Evolutionary conservation across 2,329 filamentous ascomycete species (phyloP).

Genomic region (Fragosphaeria purpurea): DNA sequence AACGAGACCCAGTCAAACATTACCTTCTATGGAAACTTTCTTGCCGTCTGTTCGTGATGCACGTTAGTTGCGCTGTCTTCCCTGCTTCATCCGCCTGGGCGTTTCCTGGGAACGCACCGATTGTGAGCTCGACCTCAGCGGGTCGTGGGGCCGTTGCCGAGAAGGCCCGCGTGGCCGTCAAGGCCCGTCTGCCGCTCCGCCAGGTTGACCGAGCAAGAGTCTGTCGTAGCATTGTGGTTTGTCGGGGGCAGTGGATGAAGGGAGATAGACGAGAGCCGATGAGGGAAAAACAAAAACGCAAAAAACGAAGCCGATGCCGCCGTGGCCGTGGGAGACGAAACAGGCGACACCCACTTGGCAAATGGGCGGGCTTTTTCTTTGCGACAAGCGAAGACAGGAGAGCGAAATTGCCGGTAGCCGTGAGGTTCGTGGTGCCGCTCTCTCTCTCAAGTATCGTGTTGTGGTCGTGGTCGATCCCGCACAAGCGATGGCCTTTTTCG

Average conservation of each 20-base stretch:
- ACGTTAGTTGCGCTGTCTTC: not conserved
- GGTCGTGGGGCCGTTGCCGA: constrained; percentile 66
- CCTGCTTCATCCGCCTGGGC: too few species aligned
- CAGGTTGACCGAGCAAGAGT: constrained; percentile 58
- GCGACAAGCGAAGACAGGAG: not conserved
- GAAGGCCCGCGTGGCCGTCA: constrained; percentile 65
- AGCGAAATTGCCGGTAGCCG: not conserved
- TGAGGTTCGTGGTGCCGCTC: not conserved
- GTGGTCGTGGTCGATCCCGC: constrained; percentile 1
- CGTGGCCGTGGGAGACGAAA: constrained; percentile 1
- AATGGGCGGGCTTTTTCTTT: not conserved
- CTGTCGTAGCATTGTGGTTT: constrained; percentile 56
- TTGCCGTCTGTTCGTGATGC: constrained; percentile 66
- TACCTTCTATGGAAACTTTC: constrained; percentile 97
- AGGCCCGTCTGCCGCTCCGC: constrained; percentile 50
- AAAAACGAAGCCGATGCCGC: not conserved
- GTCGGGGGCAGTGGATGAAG: constrained; percentile 12
- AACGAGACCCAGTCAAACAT: constrained; percentile 3
- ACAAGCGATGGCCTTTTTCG: constrained; percentile 8
- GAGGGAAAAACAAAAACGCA: constrained; percentile 2
- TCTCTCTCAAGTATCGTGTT: not conserved
- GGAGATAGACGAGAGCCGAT: constrained; percentile 26
- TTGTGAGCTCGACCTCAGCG: constrained; percentile 93
- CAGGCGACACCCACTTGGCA: not conserved
- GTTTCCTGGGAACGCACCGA: constrained; percentile 50